These are phyloP conservation scores for Boletus reticulatus DNA, from an alignment of 768 basidiomycete genomes.

Conservation along the genomic window DNA sequence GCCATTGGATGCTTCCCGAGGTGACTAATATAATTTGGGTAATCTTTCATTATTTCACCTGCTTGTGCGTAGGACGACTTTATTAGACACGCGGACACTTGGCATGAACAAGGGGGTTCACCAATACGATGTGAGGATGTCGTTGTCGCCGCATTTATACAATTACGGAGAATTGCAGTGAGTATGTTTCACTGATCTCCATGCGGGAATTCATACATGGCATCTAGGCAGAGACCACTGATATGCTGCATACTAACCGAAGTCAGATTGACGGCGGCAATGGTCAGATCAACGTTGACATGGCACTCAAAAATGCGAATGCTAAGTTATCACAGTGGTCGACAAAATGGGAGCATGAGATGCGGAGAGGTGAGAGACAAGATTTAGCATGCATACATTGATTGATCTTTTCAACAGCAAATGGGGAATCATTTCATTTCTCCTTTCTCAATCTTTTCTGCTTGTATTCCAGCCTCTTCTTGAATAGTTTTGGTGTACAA, in stretches of 20 bases:
- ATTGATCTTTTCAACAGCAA: slow-evolving; percentile 41
- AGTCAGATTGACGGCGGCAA: slow-evolving; percentile 41
- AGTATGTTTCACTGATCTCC: slow-evolving; percentile 25
- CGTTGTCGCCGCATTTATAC: slow-evolving; percentile 72
- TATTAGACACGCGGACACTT: slow-evolving; percentile 61
- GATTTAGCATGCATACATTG: neutral
- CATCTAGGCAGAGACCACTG: slow-evolving; percentile 72
- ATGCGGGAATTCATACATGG: neutral
- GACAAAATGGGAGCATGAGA: slow-evolving; percentile 68
- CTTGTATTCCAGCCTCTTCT: slow-evolving; percentile 73
- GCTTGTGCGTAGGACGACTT: slow-evolving; percentile 54
- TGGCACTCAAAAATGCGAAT: slow-evolving; percentile 71
- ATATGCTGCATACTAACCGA: slow-evolving; percentile 60
- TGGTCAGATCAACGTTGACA: slow-evolving; percentile 71
- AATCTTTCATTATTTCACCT: slow-evolving; percentile 10
- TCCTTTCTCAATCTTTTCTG: slow-evolving; percentile 76
- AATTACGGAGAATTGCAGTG: slow-evolving; percentile 78
- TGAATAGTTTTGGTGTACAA: slow-evolving; percentile 83
- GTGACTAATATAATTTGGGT: slow-evolving; percentile 22
- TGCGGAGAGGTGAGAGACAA: slow-evolving; percentile 56
- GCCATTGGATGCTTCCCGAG: slow-evolving; percentile 88
- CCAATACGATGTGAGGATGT: slow-evolving; percentile 75
- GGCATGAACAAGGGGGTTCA: slow-evolving; percentile 62
- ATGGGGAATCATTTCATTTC: slow-evolving; percentile 73
- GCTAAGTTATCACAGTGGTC: slow-evolving; percentile 70